A percentile compares a stretch with the other conserved stretches of the same genome.
Evolutionary conservation across 2,329 filamentous ascomycete genomes (phyloP).

Genomic region (Byssochlamys sp.): DNA sequence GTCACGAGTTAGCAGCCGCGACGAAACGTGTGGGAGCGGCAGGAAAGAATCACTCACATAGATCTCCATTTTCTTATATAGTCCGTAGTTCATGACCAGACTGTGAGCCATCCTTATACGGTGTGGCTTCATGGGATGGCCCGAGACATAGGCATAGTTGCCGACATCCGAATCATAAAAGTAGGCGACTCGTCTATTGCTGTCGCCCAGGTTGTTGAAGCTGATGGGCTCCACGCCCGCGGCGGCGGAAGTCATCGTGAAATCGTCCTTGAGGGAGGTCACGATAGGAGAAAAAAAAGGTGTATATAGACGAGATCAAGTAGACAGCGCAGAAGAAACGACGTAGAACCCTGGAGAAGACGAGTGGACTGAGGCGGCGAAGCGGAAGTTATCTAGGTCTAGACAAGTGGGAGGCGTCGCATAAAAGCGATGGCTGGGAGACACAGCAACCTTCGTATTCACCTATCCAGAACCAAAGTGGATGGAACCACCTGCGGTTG

Average conservation of each 20-base stretch:
- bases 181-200: constrained; percentile 81
- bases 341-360: background rate
- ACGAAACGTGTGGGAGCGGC: background rate
- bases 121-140: constrained; percentile 60
- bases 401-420: background rate
- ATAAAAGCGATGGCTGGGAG: background rate
- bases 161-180: constrained; percentile 98
- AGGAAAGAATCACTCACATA: constrained; percentile 42
- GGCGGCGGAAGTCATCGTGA: constrained; percentile 46
- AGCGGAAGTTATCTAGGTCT: background rate
- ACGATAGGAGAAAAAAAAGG: background rate
- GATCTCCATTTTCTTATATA: constrained; percentile 67
- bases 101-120: constrained; percentile 58
- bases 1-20: constrained; percentile 11
- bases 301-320: background rate
- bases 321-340: background rate
- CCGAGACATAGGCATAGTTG: constrained; percentile 86
- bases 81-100: constrained; percentile 61
- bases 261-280: background rate
- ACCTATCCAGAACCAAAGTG: background rate
- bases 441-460: background rate
- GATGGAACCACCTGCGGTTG: background rate
- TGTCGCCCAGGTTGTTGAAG: constrained; percentile 40
- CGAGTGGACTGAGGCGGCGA: background rate
- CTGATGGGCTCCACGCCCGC: constrained; percentile 40